These are phyloP conservation scores for Teratosphaeria destructans DNA, from an alignment of 2,329 filamentous ascomycete genomes.

Conservation along the genomic window DNA sequence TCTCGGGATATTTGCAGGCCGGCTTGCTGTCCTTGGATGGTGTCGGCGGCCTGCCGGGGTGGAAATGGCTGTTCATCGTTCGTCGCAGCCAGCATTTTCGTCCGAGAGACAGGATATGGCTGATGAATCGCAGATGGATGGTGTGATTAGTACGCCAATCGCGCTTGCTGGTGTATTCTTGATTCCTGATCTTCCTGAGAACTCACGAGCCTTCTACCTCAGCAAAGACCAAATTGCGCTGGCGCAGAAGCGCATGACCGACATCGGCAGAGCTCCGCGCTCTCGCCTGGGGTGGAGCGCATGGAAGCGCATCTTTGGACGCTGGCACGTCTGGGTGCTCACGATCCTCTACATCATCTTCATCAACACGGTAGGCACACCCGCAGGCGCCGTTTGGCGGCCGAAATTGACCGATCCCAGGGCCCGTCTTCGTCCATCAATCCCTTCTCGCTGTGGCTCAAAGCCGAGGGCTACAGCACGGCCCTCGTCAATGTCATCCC, in stretches of 20 bases:
- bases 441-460: conserved; percentile 31
- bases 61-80: conserved; percentile 42
- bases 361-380: conserved; percentile 38
- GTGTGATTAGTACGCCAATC: conserved; percentile 43
- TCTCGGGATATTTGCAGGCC: conserved; percentile 46
- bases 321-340: conserved; percentile 55
- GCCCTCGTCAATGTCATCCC: conserved; percentile 48
- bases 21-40: conserved; percentile 42
- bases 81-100: not conserved
- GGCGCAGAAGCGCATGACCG: conserved; percentile 37
- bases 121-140: conserved; percentile 30
- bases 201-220: conserved; percentile 40
- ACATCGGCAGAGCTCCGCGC: not conserved
- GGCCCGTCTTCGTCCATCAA: conserved; percentile 43
- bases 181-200: conserved; percentile 43
- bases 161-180: conserved; percentile 40
- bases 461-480: conserved; percentile 35
- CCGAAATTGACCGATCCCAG: conserved; percentile 35
- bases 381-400: not conserved
- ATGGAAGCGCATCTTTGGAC: conserved; percentile 40
- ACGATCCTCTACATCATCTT: conserved; percentile 51
- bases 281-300: not conserved
- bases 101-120: not conserved
- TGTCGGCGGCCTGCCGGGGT: conserved; percentile 30
- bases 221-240: conserved; percentile 32